Base-by-base conservation (phyloP, 2,329 filamentous ascomycete species). In the Ophiostoma perfectum region DNA sequence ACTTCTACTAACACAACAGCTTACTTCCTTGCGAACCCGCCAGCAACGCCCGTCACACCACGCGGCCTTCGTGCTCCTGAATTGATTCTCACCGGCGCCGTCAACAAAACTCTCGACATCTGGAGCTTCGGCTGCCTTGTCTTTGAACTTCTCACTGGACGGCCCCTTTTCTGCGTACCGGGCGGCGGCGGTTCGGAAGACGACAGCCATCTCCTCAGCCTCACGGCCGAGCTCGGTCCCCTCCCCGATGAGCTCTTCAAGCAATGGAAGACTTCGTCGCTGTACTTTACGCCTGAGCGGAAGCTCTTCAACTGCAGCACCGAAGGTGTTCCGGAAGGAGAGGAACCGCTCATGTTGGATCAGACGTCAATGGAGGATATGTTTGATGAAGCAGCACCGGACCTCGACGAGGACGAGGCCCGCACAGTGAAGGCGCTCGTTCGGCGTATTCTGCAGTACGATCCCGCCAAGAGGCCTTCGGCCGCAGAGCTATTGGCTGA, bases 101-200 rank as follows among this genome's bases (percentile, higher is more conserved):
- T 66, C 27, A 8, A 65, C 65, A 4, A 47, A 16, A n/a, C 62
- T 1, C 27, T 60, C 2, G 68, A 70, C 47, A 66, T 70, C 16
- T 68, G 66, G 68, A 66, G 68, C 44, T 64, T 70, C 42, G 68
- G 66, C 42, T 70, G 68, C 39, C 66, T 70, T 3, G n/a, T 68
- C 3, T 70, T 66, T n/a, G 68, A 70, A 18, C 39, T 68, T 1
- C 11, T 68, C 4, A 70, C 66, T 3, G 68, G 68, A 16, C 7
- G 12, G 7, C 66, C 18, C 14, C 66, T 68, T 2, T 70, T 70
- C 42, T 41, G 5, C 36, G 39, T 58, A 42, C 27, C 12, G n/a
- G 44, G 27, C 2, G 27, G 27, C n/a, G 18, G 4, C 5, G 36
- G 55, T 1, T 3, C 52, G 7, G 66, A 44, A 11, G 47, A 63